These are phyloP conservation scores for Euphorbia schlechtendalii DNA, from an alignment of 441 rosid species.

Conservation along the genomic window DNA sequence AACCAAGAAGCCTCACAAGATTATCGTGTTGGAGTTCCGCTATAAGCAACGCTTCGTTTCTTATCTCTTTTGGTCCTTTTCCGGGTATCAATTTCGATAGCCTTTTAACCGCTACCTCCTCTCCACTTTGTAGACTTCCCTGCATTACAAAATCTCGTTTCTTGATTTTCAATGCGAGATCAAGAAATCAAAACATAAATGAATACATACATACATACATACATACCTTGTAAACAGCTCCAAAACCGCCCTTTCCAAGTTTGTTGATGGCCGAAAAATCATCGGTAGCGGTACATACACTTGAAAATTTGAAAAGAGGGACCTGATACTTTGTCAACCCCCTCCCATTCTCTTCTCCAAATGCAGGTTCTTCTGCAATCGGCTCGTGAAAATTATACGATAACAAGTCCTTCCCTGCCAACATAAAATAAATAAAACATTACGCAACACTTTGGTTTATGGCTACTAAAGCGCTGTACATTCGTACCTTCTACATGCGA, in stretches of 20 bases:
- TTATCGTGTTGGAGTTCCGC: conserved; percentile 4
- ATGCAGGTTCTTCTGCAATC: background rate
- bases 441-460: too few species aligned
- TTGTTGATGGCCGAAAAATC: conserved; percentile 2
- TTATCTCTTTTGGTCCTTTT: background rate
- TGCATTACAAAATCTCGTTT: background rate
- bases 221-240: conserved; percentile 2
- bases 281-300: background rate
- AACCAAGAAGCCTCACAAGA: conserved; percentile 6
- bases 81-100: background rate
- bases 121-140: background rate
- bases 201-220: too few species aligned
- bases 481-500: background rate
- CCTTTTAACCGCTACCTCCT: conserved; percentile 6
- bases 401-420: conserved; percentile 2
- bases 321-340: background rate
- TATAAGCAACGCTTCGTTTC: background rate
- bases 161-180: background rate
- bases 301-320: background rate
- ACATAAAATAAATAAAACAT: too few species aligned
- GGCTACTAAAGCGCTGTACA: too few species aligned
- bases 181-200: too few species aligned
- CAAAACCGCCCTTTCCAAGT: conserved; percentile 10
- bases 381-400: background rate
- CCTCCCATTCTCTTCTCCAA: background rate